Percentiles rank a stretch among this genome's conserved stretches.
Evolutionary conservation across 2,329 filamentous ascomycete genomes (phyloP).

Genomic region (Hymenoscyphus fructigenus): DNA sequence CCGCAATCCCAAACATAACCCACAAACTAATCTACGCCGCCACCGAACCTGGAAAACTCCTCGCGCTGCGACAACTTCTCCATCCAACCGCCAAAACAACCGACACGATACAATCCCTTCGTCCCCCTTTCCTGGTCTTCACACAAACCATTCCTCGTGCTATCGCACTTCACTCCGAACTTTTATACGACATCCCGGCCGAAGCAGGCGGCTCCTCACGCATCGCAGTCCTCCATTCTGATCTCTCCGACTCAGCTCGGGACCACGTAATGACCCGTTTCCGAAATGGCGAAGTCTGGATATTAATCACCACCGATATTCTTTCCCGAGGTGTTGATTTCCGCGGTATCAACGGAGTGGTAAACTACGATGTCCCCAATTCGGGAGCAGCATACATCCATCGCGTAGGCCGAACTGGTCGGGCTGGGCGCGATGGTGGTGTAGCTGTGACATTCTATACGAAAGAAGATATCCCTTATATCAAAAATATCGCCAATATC

Average conservation of each 20-base stretch:
- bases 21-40: slow-evolving; percentile 90
- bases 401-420: slow-evolving; percentile 85
- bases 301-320: slow-evolving; percentile 93
- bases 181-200: slow-evolving; percentile 90
- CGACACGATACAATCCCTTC: slow-evolving; percentile 49
- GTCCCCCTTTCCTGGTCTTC: slow-evolving; percentile 91
- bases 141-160: slow-evolving; percentile 94
- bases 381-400: slow-evolving; percentile 89
- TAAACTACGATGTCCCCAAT: slow-evolving; percentile 97
- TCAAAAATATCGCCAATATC: slow-evolving; percentile 91
- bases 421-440: slow-evolving; percentile 83
- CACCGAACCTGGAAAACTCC: slow-evolving; percentile 88
- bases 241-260: slow-evolving; percentile 73
- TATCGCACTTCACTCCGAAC: slow-evolving; percentile 80
- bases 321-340: slow-evolving; percentile 93
- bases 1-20: slow-evolving; percentile 85
- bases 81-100: slow-evolving; percentile 67
- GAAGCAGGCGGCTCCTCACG: slow-evolving; percentile 81
- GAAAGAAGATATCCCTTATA: slow-evolving; percentile 85
- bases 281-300: slow-evolving; percentile 89
- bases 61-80: slow-evolving; percentile 85
- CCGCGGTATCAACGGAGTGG: slow-evolving; percentile 88
- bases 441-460: slow-evolving; percentile 94
- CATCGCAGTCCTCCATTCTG: slow-evolving; percentile 87
- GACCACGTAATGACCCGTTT: slow-evolving; percentile 85